Percentiles rank a stretch among this genome's conserved stretches.
These are phyloP conservation scores for Mycogone perniciosa DNA, from an alignment of 2,329 filamentous ascomycete species.

Conservation along the genomic window DNA sequence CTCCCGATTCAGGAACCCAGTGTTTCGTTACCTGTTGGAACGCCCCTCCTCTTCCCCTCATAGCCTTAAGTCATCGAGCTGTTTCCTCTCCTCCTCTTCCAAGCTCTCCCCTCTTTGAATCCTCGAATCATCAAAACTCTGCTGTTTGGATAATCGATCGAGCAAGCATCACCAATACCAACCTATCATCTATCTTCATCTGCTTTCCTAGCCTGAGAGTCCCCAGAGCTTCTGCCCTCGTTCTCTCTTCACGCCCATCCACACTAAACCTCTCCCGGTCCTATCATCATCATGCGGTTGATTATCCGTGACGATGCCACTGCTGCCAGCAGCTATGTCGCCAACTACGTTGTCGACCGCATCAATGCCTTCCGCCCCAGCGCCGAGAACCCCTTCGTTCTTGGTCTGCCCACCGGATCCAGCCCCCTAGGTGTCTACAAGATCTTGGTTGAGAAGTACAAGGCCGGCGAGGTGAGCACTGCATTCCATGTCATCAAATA, in stretches of 20 bases:
- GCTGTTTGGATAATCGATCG: neutral
- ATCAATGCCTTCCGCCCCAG: constrained; percentile 74
- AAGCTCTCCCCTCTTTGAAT: neutral
- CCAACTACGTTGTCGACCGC: constrained; percentile 75
- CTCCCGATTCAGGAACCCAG: constrained; percentile 10
- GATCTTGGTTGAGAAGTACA: constrained; percentile 64
- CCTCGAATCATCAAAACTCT: neutral
- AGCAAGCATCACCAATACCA: neutral
- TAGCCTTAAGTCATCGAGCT: constrained; percentile 9
- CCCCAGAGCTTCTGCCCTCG: neutral
- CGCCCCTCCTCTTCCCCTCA: constrained; percentile 7
- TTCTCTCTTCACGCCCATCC: neutral
- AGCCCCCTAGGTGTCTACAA: constrained; percentile 74
- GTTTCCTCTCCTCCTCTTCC: constrained; percentile 2
- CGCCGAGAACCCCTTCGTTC: constrained; percentile 66
- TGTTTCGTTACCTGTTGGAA: constrained; percentile 3
- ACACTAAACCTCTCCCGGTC: constrained; percentile 17
- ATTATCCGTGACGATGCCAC: constrained; percentile 71
- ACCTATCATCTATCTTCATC: neutral
- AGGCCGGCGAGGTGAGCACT: constrained; percentile 50
- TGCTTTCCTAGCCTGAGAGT: neutral
- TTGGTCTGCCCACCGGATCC: constrained; percentile 77
- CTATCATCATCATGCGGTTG: constrained; percentile 57
- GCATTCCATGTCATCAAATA: constrained; percentile 13
- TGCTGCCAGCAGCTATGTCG: constrained; percentile 67